Base-by-base conservation (phyloP, 2,329 filamentous ascomycete species). In the Claviceps sorghi region DNA sequence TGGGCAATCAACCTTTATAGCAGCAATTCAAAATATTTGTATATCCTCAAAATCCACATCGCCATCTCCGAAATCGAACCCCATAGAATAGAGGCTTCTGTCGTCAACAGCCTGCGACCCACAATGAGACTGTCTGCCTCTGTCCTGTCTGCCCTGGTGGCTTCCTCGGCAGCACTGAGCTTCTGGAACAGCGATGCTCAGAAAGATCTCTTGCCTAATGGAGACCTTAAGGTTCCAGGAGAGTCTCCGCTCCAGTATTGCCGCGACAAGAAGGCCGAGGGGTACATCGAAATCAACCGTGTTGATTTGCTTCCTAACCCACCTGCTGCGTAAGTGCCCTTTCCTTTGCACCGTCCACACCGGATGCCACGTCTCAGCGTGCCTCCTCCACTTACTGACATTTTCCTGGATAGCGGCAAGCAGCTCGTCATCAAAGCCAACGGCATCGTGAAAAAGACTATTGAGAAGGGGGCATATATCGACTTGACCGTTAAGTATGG, bases 401-500 rank as follows among this genome's bases (percentile, higher is more conserved):
- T 26, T 22, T 21, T 30, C 21, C 8, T 11, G 50, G 29, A 60
- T 54, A 97, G 93, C 65, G 93, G 91, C 61, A 59, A 81, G 61
- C 79, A 78, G 21, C 82, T 98, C 51, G 74, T 76, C 54, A 95
- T 98, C 72, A 80, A 80, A 58, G 93, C 90, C 47, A 75, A 72
- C 34, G 93, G 91, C 53, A 79, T 72, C n/a, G 78, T 97, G 57
- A 77, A 76, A 59, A 70, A 94, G 63, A 70, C 76, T 50, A 82
- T 98, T 58, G 78, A 82, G 52, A 67, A 88, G 54, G 91, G 88
- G 54, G 88, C 91, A 55, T 88, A 86, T 61, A 84, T 96, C 56
- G 75, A 84, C 48, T 68, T 98, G 42, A 78, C 83, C 59, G 91
- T 98, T 71, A 96, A 95, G 72, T 96, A 95, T 68, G 91, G 91